Percentiles rank a stretch among this genome's conserved stretches.
Conservation (phyloP, 1,139 yeast genomes). For the Debaryomyces coudertii region DNA sequence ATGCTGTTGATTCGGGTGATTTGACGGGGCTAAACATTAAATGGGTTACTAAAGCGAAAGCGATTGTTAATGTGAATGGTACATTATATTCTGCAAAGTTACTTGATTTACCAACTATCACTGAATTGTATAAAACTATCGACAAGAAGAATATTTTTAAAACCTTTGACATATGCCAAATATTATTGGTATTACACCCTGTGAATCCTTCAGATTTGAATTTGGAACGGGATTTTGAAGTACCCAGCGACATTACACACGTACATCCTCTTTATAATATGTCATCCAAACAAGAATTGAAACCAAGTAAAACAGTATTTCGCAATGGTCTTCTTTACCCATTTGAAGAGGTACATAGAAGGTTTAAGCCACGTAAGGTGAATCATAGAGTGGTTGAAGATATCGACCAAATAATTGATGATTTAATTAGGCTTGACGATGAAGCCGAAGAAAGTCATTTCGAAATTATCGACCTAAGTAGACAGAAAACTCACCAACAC, state of each 20-base stretch:
- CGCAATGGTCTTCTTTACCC: slow-evolving; percentile 89
- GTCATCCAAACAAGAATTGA: slow-evolving; percentile 44
- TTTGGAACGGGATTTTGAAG: slow-evolving; percentile 45
- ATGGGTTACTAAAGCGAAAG: slow-evolving; percentile 81
- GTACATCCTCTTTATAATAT: slow-evolving; percentile 52
- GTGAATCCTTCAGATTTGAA: slow-evolving; percentile 50
- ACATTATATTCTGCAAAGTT: slow-evolving; percentile 78
- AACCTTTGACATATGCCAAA: slow-evolving; percentile 83
- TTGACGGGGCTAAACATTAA: slow-evolving; percentile 71
- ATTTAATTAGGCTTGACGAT: slow-evolving; percentile 71
- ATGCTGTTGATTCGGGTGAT: slow-evolving; percentile 82
- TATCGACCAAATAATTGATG: slow-evolving; percentile 79
- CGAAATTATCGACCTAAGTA: slow-evolving; percentile 68
- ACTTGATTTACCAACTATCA: slow-evolving; percentile 86
- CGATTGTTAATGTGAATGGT: slow-evolving; percentile 61
- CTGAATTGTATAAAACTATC: slow-evolving; percentile 86
- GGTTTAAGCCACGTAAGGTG: slow-evolving; percentile 54
- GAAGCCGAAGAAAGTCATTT: slow-evolving; percentile 83
- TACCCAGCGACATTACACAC: slow-evolving; percentile 40
- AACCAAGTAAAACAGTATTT: slow-evolving; percentile 49
- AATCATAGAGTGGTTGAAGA: slow-evolving; percentile 58
- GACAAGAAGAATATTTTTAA: slow-evolving; percentile 90
- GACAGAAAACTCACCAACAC: slow-evolving; percentile 15
- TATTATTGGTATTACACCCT: slow-evolving; percentile 71
- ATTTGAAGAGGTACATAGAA: slow-evolving; percentile 48